Conservation (phyloP, 2,329 filamentous ascomycete species). For the Calcarisporium arbuscula region DNA sequence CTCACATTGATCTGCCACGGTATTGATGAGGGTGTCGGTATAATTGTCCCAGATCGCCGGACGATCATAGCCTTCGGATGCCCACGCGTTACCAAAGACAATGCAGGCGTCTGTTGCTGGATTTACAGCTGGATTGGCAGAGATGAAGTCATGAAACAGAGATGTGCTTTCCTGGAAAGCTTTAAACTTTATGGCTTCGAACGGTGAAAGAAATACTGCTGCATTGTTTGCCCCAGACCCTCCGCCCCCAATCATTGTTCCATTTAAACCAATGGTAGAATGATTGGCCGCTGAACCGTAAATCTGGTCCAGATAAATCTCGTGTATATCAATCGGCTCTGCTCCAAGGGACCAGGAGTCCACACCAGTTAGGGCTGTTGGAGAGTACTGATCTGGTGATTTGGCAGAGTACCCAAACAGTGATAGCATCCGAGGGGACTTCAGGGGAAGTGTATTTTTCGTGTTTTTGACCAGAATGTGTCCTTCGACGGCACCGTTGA, state of each 20-base stretch:
- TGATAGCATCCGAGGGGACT: constrained; percentile 43
- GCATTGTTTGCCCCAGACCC: constrained; percentile 43
- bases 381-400: constrained; percentile 35
- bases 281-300: not conserved
- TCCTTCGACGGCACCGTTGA: constrained; percentile 55
- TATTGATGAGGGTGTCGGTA: constrained; percentile 49
- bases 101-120: constrained; percentile 56
- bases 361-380: constrained; percentile 30
- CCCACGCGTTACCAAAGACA: constrained; percentile 61
- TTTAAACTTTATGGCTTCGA: constrained; percentile 46
- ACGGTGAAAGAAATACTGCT: constrained; percentile 43
- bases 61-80: constrained; percentile 65
- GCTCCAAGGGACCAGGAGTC: constrained; percentile 31
- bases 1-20: constrained; percentile 51
- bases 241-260: constrained; percentile 34
- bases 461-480: constrained; percentile 60
- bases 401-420: constrained; percentile 57
- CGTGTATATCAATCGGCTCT: constrained; percentile 13
- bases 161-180: constrained; percentile 50
- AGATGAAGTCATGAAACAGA: constrained; percentile 53
- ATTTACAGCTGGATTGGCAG: constrained; percentile 40
- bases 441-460: constrained; percentile 48
- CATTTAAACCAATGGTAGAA: constrained; percentile 36
- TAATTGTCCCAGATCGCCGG: constrained; percentile 59
- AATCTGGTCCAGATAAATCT: not conserved